Evolutionary conservation across 768 basidiomycete species (phyloP), one percentile per base, ranked within the genome.

Genomic region (Pleurotus sapidus): DNA sequence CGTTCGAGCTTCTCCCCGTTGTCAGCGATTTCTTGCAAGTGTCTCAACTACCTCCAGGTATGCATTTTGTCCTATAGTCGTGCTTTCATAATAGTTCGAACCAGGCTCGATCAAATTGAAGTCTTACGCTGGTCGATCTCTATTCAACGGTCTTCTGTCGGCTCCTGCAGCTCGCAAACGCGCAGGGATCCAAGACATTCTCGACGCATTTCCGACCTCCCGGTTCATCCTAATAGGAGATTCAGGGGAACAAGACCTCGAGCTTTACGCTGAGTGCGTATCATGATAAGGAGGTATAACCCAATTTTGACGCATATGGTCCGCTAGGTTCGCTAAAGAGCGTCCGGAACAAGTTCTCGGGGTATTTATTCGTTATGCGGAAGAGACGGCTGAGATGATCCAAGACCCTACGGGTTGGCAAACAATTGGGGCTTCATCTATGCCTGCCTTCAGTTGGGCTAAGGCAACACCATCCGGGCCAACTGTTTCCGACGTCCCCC

Each of bases 201-300:
- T 95, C 11, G 80, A 88, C 39, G 74, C 83, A 2, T 95, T 95
- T 68, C 84, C 84, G 0, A 76, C 84, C 40, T 84, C 90, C 1
- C 75, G 72, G 39, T 97, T 98, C 72, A 70, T 98, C 65, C 82
- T 95, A 49, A 77, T 98, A 40, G 96, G 96, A 5, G 96, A 98
- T 68, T 85, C 88, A 0, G 96, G 95, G 34, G 96, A 98, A 67
- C 95, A 97, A 63, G 96, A 98, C 71, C 73, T 98, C 45, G 95
- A 98, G 69, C 77, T 98, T 1, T 98, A 98, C 68, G 77, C 87
- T 12, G 77, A 84, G 81, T 82, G 62, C n/a, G 77, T 68, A 14
- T 34, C 34, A 20, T 30, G 39, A 15, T 49, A n/a, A 30, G 9
- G 3, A n/a, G 7, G 42, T 49, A 7, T 15, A 6, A 1, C 5